phyloP scores from a whole-genome alignment of 208 protist species.

The Leptomonas seymouri region DNA sequence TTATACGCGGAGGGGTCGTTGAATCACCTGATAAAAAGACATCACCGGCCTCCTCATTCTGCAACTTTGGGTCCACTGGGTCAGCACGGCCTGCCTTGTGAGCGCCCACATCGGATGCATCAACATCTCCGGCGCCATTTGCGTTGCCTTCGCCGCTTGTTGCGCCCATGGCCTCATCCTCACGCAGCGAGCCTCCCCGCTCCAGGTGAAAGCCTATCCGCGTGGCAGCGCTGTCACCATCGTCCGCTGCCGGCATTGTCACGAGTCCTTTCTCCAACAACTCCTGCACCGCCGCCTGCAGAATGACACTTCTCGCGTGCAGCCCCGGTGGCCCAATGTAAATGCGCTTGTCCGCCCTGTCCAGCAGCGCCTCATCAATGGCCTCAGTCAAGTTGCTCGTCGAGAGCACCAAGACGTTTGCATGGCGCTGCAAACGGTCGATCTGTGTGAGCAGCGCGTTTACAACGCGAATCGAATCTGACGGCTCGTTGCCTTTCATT shows the following conservation, averaged over 20 bases:
- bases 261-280: conserved; percentile 52
- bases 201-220: conserved; percentile 1
- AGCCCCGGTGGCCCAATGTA: conserved; percentile 90
- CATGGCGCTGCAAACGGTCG: conserved; percentile 85
- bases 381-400: conserved; percentile 97
- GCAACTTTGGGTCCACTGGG: not conserved
- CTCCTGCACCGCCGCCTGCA: conserved; percentile 80
- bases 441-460: conserved; percentile 98
- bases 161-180: not conserved
- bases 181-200: not conserved
- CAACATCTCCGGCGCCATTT: not conserved
- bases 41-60: not conserved
- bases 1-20: not conserved
- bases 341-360: conserved; percentile 96
- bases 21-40: not conserved
- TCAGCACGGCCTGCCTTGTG: not conserved
- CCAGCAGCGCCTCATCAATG: conserved; percentile 95
- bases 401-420: conserved; percentile 94
- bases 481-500: conserved; percentile 93
- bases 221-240: not conserved
- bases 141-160: not conserved
- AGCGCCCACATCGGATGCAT: not conserved
- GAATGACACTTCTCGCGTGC: conserved; percentile 74
- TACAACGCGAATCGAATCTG: conserved; percentile 94
- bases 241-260: not conserved